A percentile compares a stretch with the other conserved stretches of the same genome.
phyloP scores from a whole-genome alignment of 2,329 filamentous ascomycete species.

The Trichophyton mentagrophytes region DNA sequence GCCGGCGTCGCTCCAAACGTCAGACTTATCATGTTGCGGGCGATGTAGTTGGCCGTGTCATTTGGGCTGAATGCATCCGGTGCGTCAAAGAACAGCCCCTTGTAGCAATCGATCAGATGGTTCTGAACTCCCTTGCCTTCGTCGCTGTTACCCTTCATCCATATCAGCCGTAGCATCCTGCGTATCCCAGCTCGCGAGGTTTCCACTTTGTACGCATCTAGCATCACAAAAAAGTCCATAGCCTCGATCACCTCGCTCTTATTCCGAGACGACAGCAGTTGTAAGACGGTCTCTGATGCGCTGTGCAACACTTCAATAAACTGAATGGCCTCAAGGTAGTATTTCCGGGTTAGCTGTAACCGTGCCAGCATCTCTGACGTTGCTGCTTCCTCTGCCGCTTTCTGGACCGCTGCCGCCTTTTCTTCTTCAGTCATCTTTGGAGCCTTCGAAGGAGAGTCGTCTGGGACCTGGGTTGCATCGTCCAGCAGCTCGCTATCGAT shows the following conservation, averaged over 20 bases:
- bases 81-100: constrained; percentile 87
- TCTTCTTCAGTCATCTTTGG: constrained; percentile 66
- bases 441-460: constrained; percentile 52
- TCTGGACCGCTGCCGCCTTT: constrained; percentile 58
- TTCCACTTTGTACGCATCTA: constrained; percentile 92
- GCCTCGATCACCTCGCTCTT: constrained; percentile 98
- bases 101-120: constrained; percentile 94
- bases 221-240: constrained; percentile 94
- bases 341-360: constrained; percentile 73
- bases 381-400: constrained; percentile 73
- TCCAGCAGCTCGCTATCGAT: constrained; percentile 71
- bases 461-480: constrained; percentile 69
- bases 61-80: constrained; percentile 78
- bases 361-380: constrained; percentile 81
- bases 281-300: constrained; percentile 66
- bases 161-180: constrained; percentile 91
- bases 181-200: constrained; percentile 85
- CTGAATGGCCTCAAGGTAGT: constrained; percentile 82
- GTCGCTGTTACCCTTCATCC: constrained; percentile 98
- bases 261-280: constrained; percentile 84
- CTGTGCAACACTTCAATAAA: constrained; percentile 88
- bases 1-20: constrained; percentile 92
- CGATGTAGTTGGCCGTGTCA: constrained; percentile 88
- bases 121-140: constrained; percentile 97
- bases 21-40: constrained; percentile 96